Base-by-base conservation (phyloP, 2,329 filamentous ascomycete species). In the Colletotrichum somersetense region DNA sequence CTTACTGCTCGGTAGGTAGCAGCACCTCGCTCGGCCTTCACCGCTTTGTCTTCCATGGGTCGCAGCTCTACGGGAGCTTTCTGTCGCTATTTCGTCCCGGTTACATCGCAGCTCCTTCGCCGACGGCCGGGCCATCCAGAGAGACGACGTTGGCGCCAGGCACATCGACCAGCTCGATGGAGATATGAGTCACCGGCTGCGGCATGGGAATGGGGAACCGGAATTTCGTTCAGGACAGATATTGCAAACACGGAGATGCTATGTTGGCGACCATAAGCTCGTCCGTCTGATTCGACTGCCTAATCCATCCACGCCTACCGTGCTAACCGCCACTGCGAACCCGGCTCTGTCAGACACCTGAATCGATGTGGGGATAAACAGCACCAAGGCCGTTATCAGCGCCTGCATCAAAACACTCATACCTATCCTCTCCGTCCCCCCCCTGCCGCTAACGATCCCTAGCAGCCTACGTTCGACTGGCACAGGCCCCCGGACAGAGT, bases 391-490 rank as follows among this genome's bases (percentile, higher is more conserved):
- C 58, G 14, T 44, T 56, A 72, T 69, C 66, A 55, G 53, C 40
- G 16, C n/a, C 44, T 23, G 11, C 18, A 46, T 46, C 44, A 46
- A 46, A 5, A n/a, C 58, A 42, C 26, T 35, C 30, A 3, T 30
- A 26, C 26, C 26, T 26, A 30, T 30, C 30, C 46, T 59, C 8
- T n/a, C 46, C 20, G 16, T n/a, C 16, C 12, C n/a, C 30, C 44
- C 48, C 53, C 30, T 72, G 48, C 53, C 40, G 40, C 59, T 61
- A 72, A 65, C n/a, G 40, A 40, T 30, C 20, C 56, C 58, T 73
- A 67, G 66, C 62, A 33, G 23, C 35, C 50, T 66, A 57, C 26
- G 67, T 52, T 67, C 46, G 30, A 50, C 55, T 40, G 35, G 46
- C 42, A 46, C 69, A 64, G 58, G 53, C 52, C 57, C 62, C 20